Evolutionary conservation across 2,329 filamentous ascomycete species (phyloP), one percentile per base, ranked within the genome.

Genomic region (Fusarium cyanostomum): DNA sequence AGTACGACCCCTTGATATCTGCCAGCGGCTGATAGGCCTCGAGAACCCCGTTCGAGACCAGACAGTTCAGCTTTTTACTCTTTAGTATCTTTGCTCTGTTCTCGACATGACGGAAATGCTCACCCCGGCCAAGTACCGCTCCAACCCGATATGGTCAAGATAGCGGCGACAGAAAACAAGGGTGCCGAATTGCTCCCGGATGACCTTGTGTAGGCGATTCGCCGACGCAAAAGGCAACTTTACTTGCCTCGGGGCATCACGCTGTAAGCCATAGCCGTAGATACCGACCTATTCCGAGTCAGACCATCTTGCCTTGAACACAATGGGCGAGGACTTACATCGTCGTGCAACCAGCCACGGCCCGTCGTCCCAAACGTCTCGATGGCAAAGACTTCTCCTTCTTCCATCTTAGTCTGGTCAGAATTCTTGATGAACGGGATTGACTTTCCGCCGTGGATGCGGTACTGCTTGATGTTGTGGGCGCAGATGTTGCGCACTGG

Each of bases 321-420:
- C 1, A 1, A 24, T 3, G 1, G 0, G 12, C 9, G 2, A 15
- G 1, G 7, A 69, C 73, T 68, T 77, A 92, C 90, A 78, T 95
- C 91, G 69, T 96, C 92, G 65, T 85, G 81, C 38, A 94, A 87
- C 71, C 89, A 89, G 61, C 92, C 93, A 71, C 90, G 91, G 57
- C 93, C 94, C 11, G 93, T 97, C 72, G 88, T 94, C 31, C 93
- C 93, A 74, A 97, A 97, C 0, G 93, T 97, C 79, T 97, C 93
- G 67, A 97, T 96, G 59, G 93, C 93, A 76, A 94, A 97, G 15
- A 92, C 86, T 70, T 97, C 93, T 31, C 92, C 92, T 77, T 96
- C 93, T 78, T 97, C 93, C 93, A 97, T 97, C 82, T 96, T 96
- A 34, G 92, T 95, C 73, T 89, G 86, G 69, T 95, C 91, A 45